Percentiles rank a stretch among this genome's conserved stretches.
Conservation (phyloP, 2,329 filamentous ascomycete genomes). For the Diaporthe batatas region DNA sequence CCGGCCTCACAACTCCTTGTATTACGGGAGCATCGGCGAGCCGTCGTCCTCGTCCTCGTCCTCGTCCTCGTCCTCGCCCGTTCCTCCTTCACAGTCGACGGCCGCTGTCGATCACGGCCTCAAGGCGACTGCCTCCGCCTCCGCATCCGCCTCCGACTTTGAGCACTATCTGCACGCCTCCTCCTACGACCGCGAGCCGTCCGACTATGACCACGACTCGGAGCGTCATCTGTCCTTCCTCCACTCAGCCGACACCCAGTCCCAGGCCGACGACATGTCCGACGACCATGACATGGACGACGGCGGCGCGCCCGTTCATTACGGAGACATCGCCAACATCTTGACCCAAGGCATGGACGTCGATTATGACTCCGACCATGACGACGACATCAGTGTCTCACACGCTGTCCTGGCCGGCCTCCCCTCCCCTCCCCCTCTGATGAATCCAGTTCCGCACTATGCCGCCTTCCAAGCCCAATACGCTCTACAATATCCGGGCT, state of each 20-base stretch:
- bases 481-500: slow-evolving; percentile 7
- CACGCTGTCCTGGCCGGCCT: slow-evolving; percentile 1
- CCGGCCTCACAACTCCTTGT: slow-evolving; percentile 27
- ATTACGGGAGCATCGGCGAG: slow-evolving; percentile 11
- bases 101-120: slow-evolving; percentile 6
- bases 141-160: slow-evolving; percentile 11
- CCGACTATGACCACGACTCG: slow-evolving; percentile 29
- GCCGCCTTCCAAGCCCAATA: slow-evolving; percentile 23
- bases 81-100: not conserved
- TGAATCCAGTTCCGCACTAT: slow-evolving; percentile 29
- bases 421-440: slow-evolving; percentile 26
- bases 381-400: slow-evolving; percentile 22
- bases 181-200: slow-evolving; percentile 32
- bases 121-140: slow-evolving; percentile 3
- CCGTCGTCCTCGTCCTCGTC: slow-evolving; percentile 22
- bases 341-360: slow-evolving; percentile 46
- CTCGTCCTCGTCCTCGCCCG: slow-evolving; percentile 9
- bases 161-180: slow-evolving; percentile 25
- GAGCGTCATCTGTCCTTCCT: slow-evolving; percentile 23
- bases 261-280: slow-evolving; percentile 43
- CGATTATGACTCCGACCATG: slow-evolving; percentile 41
- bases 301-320: slow-evolving; percentile 45
- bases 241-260: slow-evolving; percentile 26
- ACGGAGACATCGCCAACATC: slow-evolving; percentile 43
- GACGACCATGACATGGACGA: slow-evolving; percentile 47